Evolutionary conservation across 148 eudicot species (phyloP), one percentile per base, ranked within the genome.

Genomic region (Persicaria tinctoria): DNA sequence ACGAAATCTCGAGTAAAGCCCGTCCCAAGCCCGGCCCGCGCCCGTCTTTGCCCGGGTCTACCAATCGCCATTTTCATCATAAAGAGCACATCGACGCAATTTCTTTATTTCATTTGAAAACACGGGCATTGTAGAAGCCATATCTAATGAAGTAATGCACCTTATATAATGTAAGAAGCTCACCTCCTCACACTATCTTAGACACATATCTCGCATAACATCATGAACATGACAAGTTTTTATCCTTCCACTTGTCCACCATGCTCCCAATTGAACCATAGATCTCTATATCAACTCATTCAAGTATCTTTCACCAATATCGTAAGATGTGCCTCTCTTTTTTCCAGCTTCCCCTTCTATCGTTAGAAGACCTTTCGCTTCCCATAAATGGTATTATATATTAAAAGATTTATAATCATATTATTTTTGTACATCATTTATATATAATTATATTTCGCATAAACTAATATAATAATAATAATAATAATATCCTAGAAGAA

Each of bases 351-450:
- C 59, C 14, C 59, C 59, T 55, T 55, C 59, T 3, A n/a, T 55
- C 18, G 46, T 50, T 0, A 79, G 2, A 44, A 71, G 71, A 20
- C 72, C 75, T 16, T 79, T 78, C 1, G 78, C 82, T 70, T 68
- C 45, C 75, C 76, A 72, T 4, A 79, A 47, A 0, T 68, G 71
- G 3, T 57, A 44, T 6, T 20, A 20, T 20, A 20, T 20, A 20
- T 20, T 20, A 0, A 20, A 20, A 20, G 23, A 20, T 20, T 20
- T 20, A 20, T 20, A 20, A 20, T 20, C 0, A 20, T 20, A 20
- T 20, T 20, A 20, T 20, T 20, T 20, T 0, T 20, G 23, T 20
- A 20, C 23, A 20, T 20, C 23, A 20, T 20, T 20, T 20, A 20
- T 20, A 0, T 20, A 20, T 20, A 20, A 20, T 20, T 20, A 0